Conservation (phyloP, 2,329 filamentous ascomycete genomes). For the Monosporascus ibericus region DNA sequence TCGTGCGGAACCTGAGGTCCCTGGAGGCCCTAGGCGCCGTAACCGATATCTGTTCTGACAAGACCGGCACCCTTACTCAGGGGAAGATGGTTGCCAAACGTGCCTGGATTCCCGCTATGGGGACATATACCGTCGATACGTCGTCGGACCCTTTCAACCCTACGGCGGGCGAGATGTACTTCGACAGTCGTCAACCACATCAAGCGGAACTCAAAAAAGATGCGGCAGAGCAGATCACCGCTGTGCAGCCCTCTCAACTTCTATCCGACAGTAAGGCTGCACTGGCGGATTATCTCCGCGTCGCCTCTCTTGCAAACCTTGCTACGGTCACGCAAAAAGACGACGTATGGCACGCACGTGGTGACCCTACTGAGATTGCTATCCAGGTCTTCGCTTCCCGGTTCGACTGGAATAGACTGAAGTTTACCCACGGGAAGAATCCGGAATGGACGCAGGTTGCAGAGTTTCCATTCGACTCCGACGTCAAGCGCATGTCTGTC, state of each 20-base stretch:
- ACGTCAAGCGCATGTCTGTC: constrained; percentile 69
- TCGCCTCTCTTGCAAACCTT: constrained; percentile 52
- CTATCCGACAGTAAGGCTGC: constrained; percentile 34
- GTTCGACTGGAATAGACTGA: constrained; percentile 54
- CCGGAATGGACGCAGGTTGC: constrained; percentile 50
- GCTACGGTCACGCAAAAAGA: constrained; percentile 40
- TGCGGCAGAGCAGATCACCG: constrained; percentile 14
- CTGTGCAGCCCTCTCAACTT: constrained; percentile 26
- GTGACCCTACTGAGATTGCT: constrained; percentile 65
- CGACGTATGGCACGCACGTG: constrained; percentile 51
- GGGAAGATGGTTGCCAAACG: constrained; percentile 59
- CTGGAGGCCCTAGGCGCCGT: constrained; percentile 57
- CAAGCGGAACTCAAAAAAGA: constrained; percentile 24
- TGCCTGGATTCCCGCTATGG: constrained; percentile 51
- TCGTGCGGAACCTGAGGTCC: constrained; percentile 52
- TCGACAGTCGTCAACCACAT: constrained; percentile 30
- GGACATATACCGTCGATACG: constrained; percentile 51
- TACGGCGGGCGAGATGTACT: constrained; percentile 40
- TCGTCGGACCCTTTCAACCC: constrained; percentile 53
- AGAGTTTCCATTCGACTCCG: constrained; percentile 66
- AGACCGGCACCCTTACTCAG: constrained; percentile 56
- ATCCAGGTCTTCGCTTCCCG: constrained; percentile 66
- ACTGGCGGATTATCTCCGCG: constrained; percentile 49
- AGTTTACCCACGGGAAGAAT: constrained; percentile 41
- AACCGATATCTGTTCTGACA: constrained; percentile 49